Evolutionary conservation across 164 flowering plant species (phyloP).

Genomic region (Akebia trifoliata): DNA sequence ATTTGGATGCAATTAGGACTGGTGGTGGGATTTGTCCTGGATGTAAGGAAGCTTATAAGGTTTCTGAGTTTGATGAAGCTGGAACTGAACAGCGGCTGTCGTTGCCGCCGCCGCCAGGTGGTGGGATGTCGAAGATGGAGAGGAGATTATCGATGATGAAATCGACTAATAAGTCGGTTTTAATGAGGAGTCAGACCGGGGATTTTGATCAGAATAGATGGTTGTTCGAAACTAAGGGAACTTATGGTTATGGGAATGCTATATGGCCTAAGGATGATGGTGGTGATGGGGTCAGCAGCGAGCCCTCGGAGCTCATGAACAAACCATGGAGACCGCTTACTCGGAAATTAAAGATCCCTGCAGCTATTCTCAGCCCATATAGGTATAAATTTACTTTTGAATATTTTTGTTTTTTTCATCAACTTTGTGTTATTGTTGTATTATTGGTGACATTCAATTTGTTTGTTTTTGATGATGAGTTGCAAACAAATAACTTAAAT

Average conservation of each 20-base stretch:
- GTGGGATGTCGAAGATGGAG: conserved; percentile 43
- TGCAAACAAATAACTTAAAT: no score
- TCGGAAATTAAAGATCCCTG: conserved; percentile 56
- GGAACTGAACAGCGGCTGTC: conserved; percentile 24
- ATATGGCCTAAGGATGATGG: conserved; percentile 58
- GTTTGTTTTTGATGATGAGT: no score
- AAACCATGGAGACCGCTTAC: conserved; percentile 90
- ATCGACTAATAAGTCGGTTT: conserved; percentile 33
- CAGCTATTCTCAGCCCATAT: conserved; percentile 72
- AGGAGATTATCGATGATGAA: conserved; percentile 60
- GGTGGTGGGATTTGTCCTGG: conserved; percentile 55
- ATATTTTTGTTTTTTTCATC: neutral
- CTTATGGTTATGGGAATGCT: conserved; percentile 83
- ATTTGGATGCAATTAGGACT: conserved; percentile 42
- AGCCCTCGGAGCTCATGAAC: conserved; percentile 27
- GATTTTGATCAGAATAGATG: conserved; percentile 73
- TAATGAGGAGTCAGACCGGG: conserved; percentile 52
- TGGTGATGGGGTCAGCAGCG: conserved; percentile 23
- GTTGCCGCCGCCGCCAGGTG: conserved; percentile 23
- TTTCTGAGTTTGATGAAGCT: conserved; percentile 33
- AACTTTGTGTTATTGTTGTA: neutral
- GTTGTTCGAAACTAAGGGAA: conserved; percentile 69
- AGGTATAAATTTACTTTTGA: conserved; percentile 37
- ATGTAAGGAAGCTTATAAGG: conserved; percentile 51
- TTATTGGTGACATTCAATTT: neutral